Evolutionary conservation across 495 filamentous ascomycete genomes (phyloP), one percentile per base, ranked within the genome.

Genomic region (Xylaria sp.): DNA sequence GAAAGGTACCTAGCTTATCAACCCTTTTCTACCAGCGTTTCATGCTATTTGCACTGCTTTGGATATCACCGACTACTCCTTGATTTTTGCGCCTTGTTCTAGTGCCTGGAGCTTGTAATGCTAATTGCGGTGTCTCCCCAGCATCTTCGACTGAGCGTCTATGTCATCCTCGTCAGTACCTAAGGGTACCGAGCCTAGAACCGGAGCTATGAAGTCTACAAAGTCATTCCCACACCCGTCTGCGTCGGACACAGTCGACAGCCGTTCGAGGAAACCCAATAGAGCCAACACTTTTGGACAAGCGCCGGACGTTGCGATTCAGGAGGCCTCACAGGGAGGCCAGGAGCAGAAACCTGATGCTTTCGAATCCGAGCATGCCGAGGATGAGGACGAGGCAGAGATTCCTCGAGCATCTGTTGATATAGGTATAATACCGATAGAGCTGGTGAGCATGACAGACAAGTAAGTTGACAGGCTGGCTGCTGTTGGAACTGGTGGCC

Each of bases 371-470:
- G 58, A 70, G 26, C 35, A 44, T 44, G 33, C 68, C 21, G 82
- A 84, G 37, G 76, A 79, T 35, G 84, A 80, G 37, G 86, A 89
- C 33, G 81, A 81, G 0, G 69, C 78, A 21, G 89, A 91, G 77
- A 73, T 86, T 68, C 76, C 85, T 41, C 75, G 90, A 72, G 79
- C 86, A 66, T 86, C 90, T 68, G 83, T 88, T 76, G 90, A 90
- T 41, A 89, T 93, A 68, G 93, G 97, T 73, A 92, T 97, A 74
- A 90, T 99, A 52, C 96, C 96, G 12, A 93, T 97, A 73, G 96
- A 99, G 84, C 86, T 99, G 68, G 83, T 93, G 44, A 96, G 93
- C 83, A 82, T 98, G 76, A 92, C 91, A 50, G 96, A 99, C 79
- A 90, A 92, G 93, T 95, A 69, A 76, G 67, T 77, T 74, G 57